These are phyloP conservation scores for Trichocladium uniseriatum DNA, from an alignment of 495 filamentous ascomycete genomes.

Conservation along the genomic window DNA sequence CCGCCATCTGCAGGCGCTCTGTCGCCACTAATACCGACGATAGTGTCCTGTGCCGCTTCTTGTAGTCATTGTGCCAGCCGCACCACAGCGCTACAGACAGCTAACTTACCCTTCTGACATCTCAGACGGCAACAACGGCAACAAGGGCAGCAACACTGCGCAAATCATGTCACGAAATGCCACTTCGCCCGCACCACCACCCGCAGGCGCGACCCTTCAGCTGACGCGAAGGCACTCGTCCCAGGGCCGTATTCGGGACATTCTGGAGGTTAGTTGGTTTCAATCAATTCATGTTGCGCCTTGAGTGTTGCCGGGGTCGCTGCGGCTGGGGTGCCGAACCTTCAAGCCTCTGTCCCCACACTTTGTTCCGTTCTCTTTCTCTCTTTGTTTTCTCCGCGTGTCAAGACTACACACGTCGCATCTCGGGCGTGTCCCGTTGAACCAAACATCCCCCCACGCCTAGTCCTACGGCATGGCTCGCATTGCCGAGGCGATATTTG, in stretches of 20 bases:
- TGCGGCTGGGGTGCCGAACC: too few species aligned
- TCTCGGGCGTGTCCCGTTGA: too few species aligned
- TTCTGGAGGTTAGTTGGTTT: slow-evolving; percentile 39
- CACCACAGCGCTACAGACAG: too few species aligned
- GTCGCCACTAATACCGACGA: slow-evolving; percentile 6
- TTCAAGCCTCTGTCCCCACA: too few species aligned
- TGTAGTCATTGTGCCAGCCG: too few species aligned
- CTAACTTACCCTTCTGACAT: background rate
- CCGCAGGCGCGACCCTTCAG: slow-evolving; percentile 6
- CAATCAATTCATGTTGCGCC: background rate
- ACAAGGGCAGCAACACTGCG: too few species aligned
- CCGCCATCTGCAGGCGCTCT: slow-evolving; percentile 7
- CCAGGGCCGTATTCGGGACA: slow-evolving; percentile 33
- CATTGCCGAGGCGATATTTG: slow-evolving; percentile 14
- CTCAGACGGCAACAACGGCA: too few species aligned
- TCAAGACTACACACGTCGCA: background rate
- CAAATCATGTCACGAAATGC: slow-evolving; percentile 8
- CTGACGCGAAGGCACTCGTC: slow-evolving; percentile 23
- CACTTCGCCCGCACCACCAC: background rate
- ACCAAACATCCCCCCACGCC: background rate
- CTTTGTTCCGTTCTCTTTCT: too few species aligned
- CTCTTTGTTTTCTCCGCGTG: background rate
- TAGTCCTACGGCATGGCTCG: slow-evolving; percentile 10
- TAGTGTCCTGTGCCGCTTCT: too few species aligned
- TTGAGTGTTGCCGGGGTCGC: too few species aligned